A percentile compares a stretch with the other conserved stretches of the same genome.
Evolutionary conservation across 2,329 filamentous ascomycete species (phyloP).

Genomic region (Cercospora canescens): DNA sequence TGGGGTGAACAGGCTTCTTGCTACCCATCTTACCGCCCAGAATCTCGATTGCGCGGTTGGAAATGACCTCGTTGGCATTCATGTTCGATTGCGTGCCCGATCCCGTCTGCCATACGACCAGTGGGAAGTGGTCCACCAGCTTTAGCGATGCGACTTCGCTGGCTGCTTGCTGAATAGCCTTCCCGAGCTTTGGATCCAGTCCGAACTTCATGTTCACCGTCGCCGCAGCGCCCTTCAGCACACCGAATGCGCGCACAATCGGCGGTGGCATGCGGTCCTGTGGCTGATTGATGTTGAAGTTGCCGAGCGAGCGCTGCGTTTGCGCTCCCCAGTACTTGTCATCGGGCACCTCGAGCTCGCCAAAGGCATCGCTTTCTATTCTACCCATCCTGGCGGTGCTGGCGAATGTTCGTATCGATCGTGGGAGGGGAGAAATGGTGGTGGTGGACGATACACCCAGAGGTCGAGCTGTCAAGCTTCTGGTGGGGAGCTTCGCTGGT

Average conservation of each 20-base stretch:
- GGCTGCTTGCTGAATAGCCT: conserved; percentile 93
- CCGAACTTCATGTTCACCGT: conserved; percentile 95
- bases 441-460: background rate
- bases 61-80: conserved; percentile 99
- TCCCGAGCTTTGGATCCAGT: conserved; percentile 83
- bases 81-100: conserved; percentile 99
- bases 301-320: conserved; percentile 92
- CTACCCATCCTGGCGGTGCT: conserved; percentile 45
- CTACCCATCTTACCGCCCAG: conserved; percentile 88
- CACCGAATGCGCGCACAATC: conserved; percentile 90
- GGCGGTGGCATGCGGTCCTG: conserved; percentile 97
- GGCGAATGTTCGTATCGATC: conserved; percentile 30
- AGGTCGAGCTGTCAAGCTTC: conserved; percentile 17
- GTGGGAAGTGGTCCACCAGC: conserved; percentile 94
- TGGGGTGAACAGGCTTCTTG: conserved; percentile 99
- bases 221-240: conserved; percentile 94
- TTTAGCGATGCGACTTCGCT: conserved; percentile 91
- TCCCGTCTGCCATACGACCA: conserved; percentile 98
- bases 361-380: conserved; percentile 96
- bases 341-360: conserved; percentile 85
- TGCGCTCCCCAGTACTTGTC: conserved; percentile 99
- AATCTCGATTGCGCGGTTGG: conserved; percentile 97
- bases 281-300: conserved; percentile 99
- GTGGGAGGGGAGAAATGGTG: conserved; percentile 1
- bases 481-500: conserved; percentile 16